Evolutionary conservation across 192 early-diverging fungal genomes (phyloP).

Genomic region (Glomus cerebriforme): DNA sequence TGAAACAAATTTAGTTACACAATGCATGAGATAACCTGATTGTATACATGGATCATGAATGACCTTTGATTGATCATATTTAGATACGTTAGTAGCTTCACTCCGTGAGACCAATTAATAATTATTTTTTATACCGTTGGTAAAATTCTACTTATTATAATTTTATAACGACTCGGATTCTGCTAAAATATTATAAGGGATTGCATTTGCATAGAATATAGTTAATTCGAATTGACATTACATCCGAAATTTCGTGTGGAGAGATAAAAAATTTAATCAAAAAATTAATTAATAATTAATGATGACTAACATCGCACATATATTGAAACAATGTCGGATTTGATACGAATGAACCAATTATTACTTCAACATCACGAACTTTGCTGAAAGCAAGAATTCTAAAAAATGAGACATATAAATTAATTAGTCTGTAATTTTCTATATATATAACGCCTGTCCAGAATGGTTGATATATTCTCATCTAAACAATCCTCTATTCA

Average conservation of each 20-base stretch:
- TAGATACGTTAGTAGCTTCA: too few relatives aligned
- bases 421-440: conserved; percentile 35
- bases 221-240: conserved; percentile 21
- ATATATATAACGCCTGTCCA: conserved; percentile 33
- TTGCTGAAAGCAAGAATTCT: conserved; percentile 26
- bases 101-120: too few relatives aligned
- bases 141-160: too few relatives aligned
- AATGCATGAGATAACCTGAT: too few relatives aligned
- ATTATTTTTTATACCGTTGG: too few relatives aligned
- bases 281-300: conserved; percentile 24
- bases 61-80: too few relatives aligned
- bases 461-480: conserved; percentile 18
- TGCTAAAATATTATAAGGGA: too few relatives aligned
- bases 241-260: neutral
- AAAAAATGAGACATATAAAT: conserved; percentile 34
- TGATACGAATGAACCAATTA: conserved; percentile 28
- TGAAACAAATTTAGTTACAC: too few relatives aligned
- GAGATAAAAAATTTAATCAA: neutral
- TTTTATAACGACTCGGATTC: too few relatives aligned
- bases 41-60: too few relatives aligned
- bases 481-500: neutral
- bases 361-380: conserved; percentile 33
- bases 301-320: neutral
- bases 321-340: neutral
- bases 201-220: too few relatives aligned